Evolutionary conservation across 768 basidiomycete genomes (phyloP).

Genomic region (Mycena kentingensis): DNA sequence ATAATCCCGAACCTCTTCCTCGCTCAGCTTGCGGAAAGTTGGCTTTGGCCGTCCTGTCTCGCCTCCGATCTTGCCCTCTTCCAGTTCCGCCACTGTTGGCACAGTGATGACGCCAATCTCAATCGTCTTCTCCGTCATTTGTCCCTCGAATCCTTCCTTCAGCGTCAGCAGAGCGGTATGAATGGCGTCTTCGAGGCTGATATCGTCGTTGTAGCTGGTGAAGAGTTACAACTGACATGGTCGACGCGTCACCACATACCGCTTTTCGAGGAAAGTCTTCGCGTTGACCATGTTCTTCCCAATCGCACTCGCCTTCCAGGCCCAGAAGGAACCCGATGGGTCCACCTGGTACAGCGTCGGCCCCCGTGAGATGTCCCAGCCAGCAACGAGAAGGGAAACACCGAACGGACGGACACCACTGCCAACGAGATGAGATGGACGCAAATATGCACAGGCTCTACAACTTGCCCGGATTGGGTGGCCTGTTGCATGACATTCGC

Average conservation of each 20-base stretch:
- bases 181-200: slow-evolving; percentile 97
- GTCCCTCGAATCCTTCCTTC: slow-evolving; percentile 99
- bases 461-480: slow-evolving; percentile 92
- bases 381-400: slow-evolving; percentile 94
- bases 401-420: slow-evolving; percentile 99
- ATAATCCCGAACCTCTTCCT: slow-evolving; percentile 98
- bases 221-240: slow-evolving; percentile 18
- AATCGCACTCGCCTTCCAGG: slow-evolving; percentile 99
- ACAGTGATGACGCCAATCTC: slow-evolving; percentile 97
- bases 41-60: slow-evolving; percentile 74
- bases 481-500: slow-evolving; percentile 99
- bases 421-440: slow-evolving; percentile 33
- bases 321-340: slow-evolving; percentile 99
- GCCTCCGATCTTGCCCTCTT: slow-evolving; percentile 69
- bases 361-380: slow-evolving; percentile 94
- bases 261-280: slow-evolving; percentile 98
- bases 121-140: slow-evolving; percentile 99
- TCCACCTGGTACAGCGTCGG: slow-evolving; percentile 99
- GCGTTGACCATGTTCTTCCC: slow-evolving; percentile 99
- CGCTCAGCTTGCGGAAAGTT: slow-evolving; percentile 91
- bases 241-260: slow-evolving; percentile 51
- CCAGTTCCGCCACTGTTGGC: slow-evolving; percentile 69
- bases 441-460: slow-evolving; percentile 18
- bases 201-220: slow-evolving; percentile 95
- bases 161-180: slow-evolving; percentile 97